Percentiles rank a stretch among this genome's conserved stretches.
These are phyloP conservation scores for Strigomonas oncopelti DNA, from an alignment of 208 protist species.

Conservation along the genomic window DNA sequence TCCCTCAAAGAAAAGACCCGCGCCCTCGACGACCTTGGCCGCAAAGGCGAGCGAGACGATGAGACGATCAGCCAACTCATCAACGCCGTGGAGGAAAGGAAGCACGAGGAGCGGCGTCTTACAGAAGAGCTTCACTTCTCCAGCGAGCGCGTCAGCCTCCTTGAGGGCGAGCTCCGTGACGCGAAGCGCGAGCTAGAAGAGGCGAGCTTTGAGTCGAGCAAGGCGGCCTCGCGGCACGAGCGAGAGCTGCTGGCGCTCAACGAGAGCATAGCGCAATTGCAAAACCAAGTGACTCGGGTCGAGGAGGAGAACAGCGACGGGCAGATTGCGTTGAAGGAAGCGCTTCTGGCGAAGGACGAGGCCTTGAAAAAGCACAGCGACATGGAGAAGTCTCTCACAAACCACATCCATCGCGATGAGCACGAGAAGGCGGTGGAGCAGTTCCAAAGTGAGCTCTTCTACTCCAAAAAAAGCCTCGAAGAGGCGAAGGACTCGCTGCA, in stretches of 20 bases:
- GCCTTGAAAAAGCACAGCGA: neutral
- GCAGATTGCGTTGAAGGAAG: neutral
- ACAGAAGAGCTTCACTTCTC: neutral
- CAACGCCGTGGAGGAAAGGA: slow-evolving; percentile 20
- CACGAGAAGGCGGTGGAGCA: slow-evolving; percentile 11
- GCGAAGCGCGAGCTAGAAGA: slow-evolving; percentile 6
- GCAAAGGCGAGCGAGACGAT: slow-evolving; percentile 23
- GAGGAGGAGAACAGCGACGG: neutral
- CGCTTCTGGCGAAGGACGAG: neutral
- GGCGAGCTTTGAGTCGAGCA: neutral
- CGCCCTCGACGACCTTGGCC: slow-evolving; percentile 23
- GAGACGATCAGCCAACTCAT: slow-evolving; percentile 35
- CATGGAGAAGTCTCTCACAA: neutral
- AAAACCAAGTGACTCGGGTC: neutral
- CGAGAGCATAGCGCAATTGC: neutral
- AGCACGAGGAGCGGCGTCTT: neutral
- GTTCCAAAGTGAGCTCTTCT: slow-evolving; percentile 8
- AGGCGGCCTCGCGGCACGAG: neutral
- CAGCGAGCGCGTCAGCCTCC: neutral
- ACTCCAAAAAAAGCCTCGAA: slow-evolving; percentile 3
- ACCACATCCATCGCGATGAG: slow-evolving; percentile 6
- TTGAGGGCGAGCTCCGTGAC: slow-evolving; percentile 8
- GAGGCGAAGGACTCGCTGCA: slow-evolving; percentile 3
- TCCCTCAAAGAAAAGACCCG: slow-evolving; percentile 22
- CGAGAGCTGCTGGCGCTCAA: neutral